Evolutionary conservation across 2,329 filamentous ascomycete species (phyloP), one percentile per base, ranked within the genome.

Genomic region (Didymella keratinophila): DNA sequence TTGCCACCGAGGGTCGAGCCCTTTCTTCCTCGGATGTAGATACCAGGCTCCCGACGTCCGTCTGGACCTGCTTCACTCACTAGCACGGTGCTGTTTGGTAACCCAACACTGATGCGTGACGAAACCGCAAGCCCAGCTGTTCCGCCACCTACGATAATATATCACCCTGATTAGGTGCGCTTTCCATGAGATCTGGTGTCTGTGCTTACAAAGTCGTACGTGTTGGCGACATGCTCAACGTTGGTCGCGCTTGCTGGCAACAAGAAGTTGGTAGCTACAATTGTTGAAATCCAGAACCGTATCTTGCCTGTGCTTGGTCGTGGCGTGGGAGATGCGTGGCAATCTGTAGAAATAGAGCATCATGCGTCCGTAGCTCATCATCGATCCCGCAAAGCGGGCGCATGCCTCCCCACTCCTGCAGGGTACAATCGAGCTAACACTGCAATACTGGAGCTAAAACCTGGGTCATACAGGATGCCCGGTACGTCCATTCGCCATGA

Each of bases 51-150:
- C 41, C 68, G 55, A 41, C 65, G 62, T 28, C 67, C 69, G 52
- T 72, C 71, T 53, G 36, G 77, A 64, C 57, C 70, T 28, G 70
- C 70, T 59, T 72, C 70, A 16, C 71, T 66, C 12, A 72, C 64
- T 7, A 71, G 63, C 3, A 71, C 59, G 42, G 56, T 66, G 12
- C 39, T 58, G 8, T 70, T 43, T 20, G 70, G 67, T 11, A 72
- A 49, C 8, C 74, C 73, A n/a, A 68, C 56, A 48, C 75, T 72
- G 18, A 80, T 65, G 25, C 70, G 70, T 7, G 70, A 70, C 42
- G 70, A 68, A 20, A 72, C 66, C 4, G 69, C 70, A n/a, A 72
- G 67, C 7, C 70, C 70, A 45, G 70, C 70, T 56, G 67, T 71
- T 37, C 70, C 70, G 2, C 69, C 70, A 25, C 68, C 68, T n/a